A percentile compares a stretch with the other conserved stretches of the same genome.
Evolutionary conservation across 768 basidiomycete species (phyloP).

Genomic region (Phanerochaete carnosa): DNA sequence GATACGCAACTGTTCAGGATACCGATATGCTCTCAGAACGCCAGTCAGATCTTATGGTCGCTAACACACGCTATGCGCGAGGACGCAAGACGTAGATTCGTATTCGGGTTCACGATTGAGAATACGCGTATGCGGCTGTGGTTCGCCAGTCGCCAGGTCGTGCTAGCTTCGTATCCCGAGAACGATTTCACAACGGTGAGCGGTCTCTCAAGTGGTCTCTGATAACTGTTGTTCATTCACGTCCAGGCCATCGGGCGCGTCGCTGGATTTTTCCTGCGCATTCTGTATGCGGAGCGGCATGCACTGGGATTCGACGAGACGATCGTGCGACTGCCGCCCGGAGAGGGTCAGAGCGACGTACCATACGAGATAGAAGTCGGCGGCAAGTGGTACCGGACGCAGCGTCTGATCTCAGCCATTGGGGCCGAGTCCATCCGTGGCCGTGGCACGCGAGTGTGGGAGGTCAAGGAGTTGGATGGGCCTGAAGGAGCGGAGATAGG

Average conservation of each 20-base stretch:
- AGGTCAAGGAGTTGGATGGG: background rate
- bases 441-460: constrained; percentile 9
- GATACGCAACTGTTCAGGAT: background rate
- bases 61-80: constrained; percentile 24
- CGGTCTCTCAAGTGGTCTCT: background rate
- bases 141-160: constrained; percentile 21
- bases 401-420: background rate
- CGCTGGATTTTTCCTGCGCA: background rate
- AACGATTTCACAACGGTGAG: constrained; percentile 15
- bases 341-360: background rate
- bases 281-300: background rate
- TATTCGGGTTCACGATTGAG: constrained; percentile 28
- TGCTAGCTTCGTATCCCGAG: constrained; percentile 13
- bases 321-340: background rate
- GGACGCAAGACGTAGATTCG: constrained; percentile 24
- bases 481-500: background rate
- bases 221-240: background rate
- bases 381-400: background rate
- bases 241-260: background rate
- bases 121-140: constrained; percentile 25
- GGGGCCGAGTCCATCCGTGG: constrained; percentile 1
- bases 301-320: background rate
- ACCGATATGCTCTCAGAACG: background rate
- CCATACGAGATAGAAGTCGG: background rate
- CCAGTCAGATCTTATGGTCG: constrained; percentile 24